Base-by-base conservation (phyloP, 2,329 filamentous ascomycete genomes). In the Aspergillus sp. region DNA sequence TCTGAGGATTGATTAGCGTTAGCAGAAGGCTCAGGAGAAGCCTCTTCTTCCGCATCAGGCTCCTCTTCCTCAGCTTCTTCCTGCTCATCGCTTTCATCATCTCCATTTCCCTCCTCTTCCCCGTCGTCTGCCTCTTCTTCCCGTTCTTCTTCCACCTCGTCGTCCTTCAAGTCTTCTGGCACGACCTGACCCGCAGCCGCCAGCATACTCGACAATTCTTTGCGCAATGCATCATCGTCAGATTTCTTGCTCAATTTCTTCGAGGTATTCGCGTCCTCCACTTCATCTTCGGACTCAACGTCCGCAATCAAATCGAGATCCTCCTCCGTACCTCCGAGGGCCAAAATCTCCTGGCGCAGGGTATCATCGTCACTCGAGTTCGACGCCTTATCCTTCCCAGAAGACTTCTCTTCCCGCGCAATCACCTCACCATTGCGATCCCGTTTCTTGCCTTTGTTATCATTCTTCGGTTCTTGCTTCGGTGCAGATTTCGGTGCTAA, bases 271-370 rank as follows among this genome's bases (percentile, higher is more conserved):
- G 45, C 48, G 23, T 58, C 68, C 56, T 75, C 74, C 12, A 73
- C 59, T 54, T 76, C 74, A 12, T 71, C 73, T 41, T 72, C 73
- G 0, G 74, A 76, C 41, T 69, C 64, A 17, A 70, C 61, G 45
- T 62, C 70, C 19, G 66, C 71, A 49, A 77, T 57, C 20, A 77
- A 57, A 42, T 74, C 68, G 48, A 74, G 60, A 53, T 77, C 73
- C 45, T 76, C 74, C 53, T 74, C 65, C n/a, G 69, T 74, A 43
- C 74, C 74, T 27, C 74, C 74, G 45, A 76, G 65, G 4, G 67
- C 68, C 50, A 72, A 50, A 51, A 76, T 71, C 51, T 75, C 73
- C 49, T 68, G 62, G 43, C 68, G 62, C 35, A 75, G 59, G 32
- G 59, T 57, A 53, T 68, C 62, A 30, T 64, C 57, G 3, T 55